Percentiles rank a stretch among this genome's conserved stretches.
Conservation (phyloP, 2,329 filamentous ascomycete genomes). For the Colletotrichum endophyticum region DNA sequence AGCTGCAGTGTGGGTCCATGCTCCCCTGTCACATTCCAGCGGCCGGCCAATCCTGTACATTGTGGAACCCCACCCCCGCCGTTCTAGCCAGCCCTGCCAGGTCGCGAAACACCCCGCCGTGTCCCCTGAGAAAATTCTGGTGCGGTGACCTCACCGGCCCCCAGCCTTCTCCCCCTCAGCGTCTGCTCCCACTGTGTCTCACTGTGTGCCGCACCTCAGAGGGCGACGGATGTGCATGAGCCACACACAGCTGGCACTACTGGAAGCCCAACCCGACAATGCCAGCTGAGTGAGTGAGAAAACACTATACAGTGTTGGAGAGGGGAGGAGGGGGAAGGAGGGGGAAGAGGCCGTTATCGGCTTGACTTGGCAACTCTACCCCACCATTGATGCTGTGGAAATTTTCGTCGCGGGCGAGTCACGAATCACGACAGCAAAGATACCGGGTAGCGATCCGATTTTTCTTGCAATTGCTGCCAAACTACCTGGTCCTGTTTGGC, state of each 20-base stretch:
- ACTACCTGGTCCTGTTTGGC: background rate
- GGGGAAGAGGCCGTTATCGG: slow-evolving; percentile 12
- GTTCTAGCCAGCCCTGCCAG: slow-evolving; percentile 21
- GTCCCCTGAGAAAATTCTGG: slow-evolving; percentile 6
- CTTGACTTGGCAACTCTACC: background rate
- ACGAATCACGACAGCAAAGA: slow-evolving; percentile 4
- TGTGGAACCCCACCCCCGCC: slow-evolving; percentile 10
- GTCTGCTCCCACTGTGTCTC: background rate
- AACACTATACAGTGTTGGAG: background rate
- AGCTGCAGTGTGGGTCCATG: slow-evolving; percentile 11
- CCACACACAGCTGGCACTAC: background rate
- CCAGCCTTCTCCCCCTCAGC: background rate
- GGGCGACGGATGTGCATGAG: background rate
- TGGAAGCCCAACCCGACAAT: background rate
- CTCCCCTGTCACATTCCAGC: background rate
- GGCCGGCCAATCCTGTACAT: background rate
- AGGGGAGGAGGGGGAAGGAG: background rate
- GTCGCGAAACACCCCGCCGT: slow-evolving; percentile 16
- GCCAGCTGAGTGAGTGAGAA: background rate
- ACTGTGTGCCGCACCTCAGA: background rate
- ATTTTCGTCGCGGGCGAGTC: slow-evolving; percentile 6
- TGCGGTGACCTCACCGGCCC: slow-evolving; percentile 9
- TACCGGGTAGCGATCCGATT: background rate
- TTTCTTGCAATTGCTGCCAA: background rate
- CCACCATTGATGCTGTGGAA: slow-evolving; percentile 10